phyloP scores from a whole-genome alignment of 2,329 filamentous ascomycete species.

The Apiospora phragmitis region DNA sequence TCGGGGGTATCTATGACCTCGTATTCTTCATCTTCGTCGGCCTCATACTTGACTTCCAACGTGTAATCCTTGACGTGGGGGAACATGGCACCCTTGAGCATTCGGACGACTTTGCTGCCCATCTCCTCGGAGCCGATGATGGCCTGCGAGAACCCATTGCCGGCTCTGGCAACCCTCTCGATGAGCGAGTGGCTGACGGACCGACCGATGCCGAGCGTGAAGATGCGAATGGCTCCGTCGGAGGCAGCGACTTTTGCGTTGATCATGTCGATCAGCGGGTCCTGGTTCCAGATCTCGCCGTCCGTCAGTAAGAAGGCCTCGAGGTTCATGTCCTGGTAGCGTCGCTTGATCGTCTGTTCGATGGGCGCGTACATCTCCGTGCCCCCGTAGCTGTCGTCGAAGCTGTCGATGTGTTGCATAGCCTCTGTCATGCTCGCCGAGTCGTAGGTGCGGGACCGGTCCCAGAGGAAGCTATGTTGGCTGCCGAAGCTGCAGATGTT shows the following conservation, averaged over 20 bases:
- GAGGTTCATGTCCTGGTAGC: conserved; percentile 47
- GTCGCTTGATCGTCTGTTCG: conserved; percentile 41
- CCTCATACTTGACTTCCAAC: conserved; percentile 61
- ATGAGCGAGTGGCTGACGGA: conserved; percentile 53
- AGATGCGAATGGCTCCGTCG: conserved; percentile 49
- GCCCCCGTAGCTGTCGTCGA: conserved; percentile 51
- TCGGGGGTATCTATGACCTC: conserved; percentile 54
- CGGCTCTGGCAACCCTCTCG: conserved; percentile 54
- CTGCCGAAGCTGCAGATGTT: conserved; percentile 70
- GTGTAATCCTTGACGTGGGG: conserved; percentile 66
- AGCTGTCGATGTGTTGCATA: conserved; percentile 39
- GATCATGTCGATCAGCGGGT: conserved; percentile 45
- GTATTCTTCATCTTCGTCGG: conserved; percentile 44
- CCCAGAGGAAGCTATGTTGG: conserved; percentile 45
- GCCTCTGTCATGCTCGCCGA: conserved; percentile 45
- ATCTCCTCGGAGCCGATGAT: conserved; percentile 65
- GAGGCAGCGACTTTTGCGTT: conserved; percentile 39
- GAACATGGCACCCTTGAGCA: conserved; percentile 70
- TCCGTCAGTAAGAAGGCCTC: conserved; percentile 59
- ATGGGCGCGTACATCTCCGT: conserved; percentile 53
- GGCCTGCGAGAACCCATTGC: conserved; percentile 61
- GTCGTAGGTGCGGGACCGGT: conserved; percentile 46
- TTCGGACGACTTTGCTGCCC: conserved; percentile 68
- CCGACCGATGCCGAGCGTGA: conserved; percentile 55
- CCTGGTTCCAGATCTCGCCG: conserved; percentile 53